Percentiles rank a stretch among this genome's conserved stretches.
phyloP scores from a whole-genome alignment of 768 basidiomycete genomes.

The Mycena polygramma region DNA sequence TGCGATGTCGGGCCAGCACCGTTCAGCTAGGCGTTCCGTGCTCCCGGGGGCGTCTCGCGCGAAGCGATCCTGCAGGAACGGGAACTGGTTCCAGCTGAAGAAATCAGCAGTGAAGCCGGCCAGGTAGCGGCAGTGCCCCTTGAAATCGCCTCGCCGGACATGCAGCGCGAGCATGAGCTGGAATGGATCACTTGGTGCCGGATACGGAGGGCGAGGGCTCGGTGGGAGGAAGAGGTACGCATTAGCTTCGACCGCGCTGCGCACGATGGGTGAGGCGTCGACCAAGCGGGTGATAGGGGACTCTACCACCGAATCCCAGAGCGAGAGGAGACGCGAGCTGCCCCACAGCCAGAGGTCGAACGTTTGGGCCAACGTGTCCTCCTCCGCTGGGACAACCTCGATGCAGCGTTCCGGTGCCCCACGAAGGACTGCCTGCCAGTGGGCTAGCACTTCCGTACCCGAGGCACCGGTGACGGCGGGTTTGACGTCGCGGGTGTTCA shows the following conservation, averaged over 20 bases:
- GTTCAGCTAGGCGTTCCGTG: slow-evolving; percentile 57
- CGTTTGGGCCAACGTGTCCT: slow-evolving; percentile 46
- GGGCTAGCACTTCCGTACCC: slow-evolving; percentile 34
- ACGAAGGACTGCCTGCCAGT: slow-evolving; percentile 39
- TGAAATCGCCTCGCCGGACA: slow-evolving; percentile 65
- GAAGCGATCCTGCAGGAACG: slow-evolving; percentile 61
- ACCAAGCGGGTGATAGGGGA: slow-evolving; percentile 59
- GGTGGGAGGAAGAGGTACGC: slow-evolving; percentile 54
- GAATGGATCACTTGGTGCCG: slow-evolving; percentile 51
- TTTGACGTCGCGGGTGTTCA: slow-evolving; percentile 41
- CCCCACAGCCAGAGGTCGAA: slow-evolving; percentile 64
- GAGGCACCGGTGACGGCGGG: slow-evolving; percentile 22
- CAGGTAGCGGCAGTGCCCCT: slow-evolving; percentile 56
- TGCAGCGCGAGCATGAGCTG: slow-evolving; percentile 65
- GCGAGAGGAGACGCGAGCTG: slow-evolving; percentile 49
- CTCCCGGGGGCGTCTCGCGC: slow-evolving; percentile 34
- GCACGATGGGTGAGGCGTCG: slow-evolving; percentile 57
- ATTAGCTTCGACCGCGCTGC: slow-evolving; percentile 58
- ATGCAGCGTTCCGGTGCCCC: slow-evolving; percentile 46
- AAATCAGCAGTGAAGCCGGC: slow-evolving; percentile 59
- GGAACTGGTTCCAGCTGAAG: slow-evolving; percentile 63
- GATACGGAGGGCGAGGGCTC: slow-evolving; percentile 44
- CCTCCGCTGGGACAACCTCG: slow-evolving; percentile 50
- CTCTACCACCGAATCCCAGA: slow-evolving; percentile 60
- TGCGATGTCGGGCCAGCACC: no score